These are phyloP conservation scores for Zymoseptoria pseudotritici DNA, from an alignment of 2,329 filamentous ascomycete species.

Conservation along the genomic window DNA sequence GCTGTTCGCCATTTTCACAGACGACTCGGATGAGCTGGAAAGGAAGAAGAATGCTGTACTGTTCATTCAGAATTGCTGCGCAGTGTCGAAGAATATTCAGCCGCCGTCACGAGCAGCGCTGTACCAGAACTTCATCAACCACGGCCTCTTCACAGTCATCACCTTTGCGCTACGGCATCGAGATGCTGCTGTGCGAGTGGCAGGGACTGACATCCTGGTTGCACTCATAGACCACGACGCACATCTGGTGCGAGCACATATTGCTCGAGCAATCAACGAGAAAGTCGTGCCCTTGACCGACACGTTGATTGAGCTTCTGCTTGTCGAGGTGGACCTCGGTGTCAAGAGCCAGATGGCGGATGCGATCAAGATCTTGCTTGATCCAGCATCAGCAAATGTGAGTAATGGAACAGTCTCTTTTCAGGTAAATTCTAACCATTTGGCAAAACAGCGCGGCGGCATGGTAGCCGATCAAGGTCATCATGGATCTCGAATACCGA, in stretches of 20 bases:
- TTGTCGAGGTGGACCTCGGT: conserved; percentile 85
- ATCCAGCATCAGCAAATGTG: conserved; percentile 56
- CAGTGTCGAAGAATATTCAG: conserved; percentile 90
- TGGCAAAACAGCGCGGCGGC: conserved; percentile 50
- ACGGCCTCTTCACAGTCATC: conserved; percentile 83
- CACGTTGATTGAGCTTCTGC: conserved; percentile 81
- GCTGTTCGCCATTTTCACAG: conserved; percentile 76
- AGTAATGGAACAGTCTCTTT: conserved; percentile 54
- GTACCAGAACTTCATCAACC: conserved; percentile 81
- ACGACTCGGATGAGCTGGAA: conserved; percentile 52
- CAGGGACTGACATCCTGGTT: conserved; percentile 87
- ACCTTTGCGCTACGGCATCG: conserved; percentile 81
- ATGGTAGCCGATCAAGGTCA: conserved; percentile 12
- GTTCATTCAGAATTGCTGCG: conserved; percentile 93
- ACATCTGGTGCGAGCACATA: conserved; percentile 84
- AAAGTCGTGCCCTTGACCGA: conserved; percentile 82
- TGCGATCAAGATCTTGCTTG: conserved; percentile 86
- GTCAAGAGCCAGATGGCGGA: conserved; percentile 95
- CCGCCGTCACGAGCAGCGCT: conserved; percentile 70
- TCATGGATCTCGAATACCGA: conserved; percentile 25
- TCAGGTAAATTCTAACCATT: conserved; percentile 57
- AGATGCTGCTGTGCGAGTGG: conserved; percentile 79
- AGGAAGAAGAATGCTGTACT: conserved; percentile 89
- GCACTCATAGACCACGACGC: conserved; percentile 94
- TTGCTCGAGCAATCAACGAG: conserved; percentile 85